A percentile compares a stretch with the other conserved stretches of the same genome.
phyloP scores from a whole-genome alignment of 2,329 filamentous ascomycete species.

The Calycina marina region DNA sequence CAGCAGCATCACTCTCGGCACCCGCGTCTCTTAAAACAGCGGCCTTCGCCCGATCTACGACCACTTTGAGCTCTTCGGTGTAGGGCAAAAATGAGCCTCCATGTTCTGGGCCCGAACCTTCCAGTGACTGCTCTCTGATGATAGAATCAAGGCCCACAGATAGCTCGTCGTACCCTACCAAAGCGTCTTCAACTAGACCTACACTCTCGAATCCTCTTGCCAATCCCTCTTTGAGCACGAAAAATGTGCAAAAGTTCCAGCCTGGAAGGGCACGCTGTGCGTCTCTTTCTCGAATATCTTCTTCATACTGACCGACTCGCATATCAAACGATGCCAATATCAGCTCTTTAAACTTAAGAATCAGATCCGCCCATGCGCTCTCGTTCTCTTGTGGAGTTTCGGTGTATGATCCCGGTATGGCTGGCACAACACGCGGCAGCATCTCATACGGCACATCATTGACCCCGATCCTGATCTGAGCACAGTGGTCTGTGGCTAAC shows the following conservation, averaged over 20 bases:
- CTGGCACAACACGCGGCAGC: conserved; percentile 46
- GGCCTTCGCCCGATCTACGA: conserved; percentile 37
- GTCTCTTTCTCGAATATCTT: conserved; percentile 91
- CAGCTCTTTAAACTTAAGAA: conserved; percentile 72
- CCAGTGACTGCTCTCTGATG: conserved; percentile 54
- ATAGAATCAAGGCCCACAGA: conserved; percentile 74
- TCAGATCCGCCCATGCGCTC: conserved; percentile 69
- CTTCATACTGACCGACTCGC: conserved; percentile 86
- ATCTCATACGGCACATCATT: conserved; percentile 53
- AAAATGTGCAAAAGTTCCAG: conserved; percentile 99
- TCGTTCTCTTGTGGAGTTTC: conserved; percentile 68
- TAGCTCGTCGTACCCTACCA: conserved; percentile 90
- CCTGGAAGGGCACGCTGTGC: conserved; percentile 74
- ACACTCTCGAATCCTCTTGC: conserved; percentile 93
- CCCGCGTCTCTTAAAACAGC: conserved; percentile 24
- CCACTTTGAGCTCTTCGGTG: conserved; percentile 57
- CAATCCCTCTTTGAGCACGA: conserved; percentile 90
- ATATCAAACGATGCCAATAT: conserved; percentile 85
- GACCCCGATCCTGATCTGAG: conserved; percentile 69
- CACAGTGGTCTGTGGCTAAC: conserved; percentile 58
- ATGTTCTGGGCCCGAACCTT: conserved; percentile 46
- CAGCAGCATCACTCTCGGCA: conserved; percentile 23
- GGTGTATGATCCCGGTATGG: conserved; percentile 46
- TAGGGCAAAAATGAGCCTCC: conserved; percentile 57
- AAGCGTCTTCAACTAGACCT: conserved; percentile 84